A percentile compares a stretch with the other conserved stretches of the same genome.
These are phyloP conservation scores for Aspergillus hortae DNA, from an alignment of 2,329 filamentous ascomycete species.

Conservation along the genomic window DNA sequence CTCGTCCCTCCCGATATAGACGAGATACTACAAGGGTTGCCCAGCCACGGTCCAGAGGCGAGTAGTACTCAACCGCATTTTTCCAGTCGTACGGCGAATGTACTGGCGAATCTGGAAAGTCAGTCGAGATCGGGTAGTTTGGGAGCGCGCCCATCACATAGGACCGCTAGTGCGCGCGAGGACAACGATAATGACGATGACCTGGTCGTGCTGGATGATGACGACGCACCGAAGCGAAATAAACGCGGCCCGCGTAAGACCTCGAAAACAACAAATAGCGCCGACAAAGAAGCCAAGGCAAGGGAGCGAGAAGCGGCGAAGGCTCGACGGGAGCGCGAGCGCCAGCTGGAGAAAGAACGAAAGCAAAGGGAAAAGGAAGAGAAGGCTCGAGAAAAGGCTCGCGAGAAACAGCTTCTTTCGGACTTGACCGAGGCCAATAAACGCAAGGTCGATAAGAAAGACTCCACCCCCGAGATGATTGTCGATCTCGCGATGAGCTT, in stretches of 20 bases:
- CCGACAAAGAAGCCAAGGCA: slow-evolving; percentile 46
- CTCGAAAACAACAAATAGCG: slow-evolving; percentile 37
- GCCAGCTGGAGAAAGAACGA: slow-evolving; percentile 53
- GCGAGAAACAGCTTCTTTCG: slow-evolving; percentile 61
- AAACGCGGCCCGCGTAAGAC: slow-evolving; percentile 38
- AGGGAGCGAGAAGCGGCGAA: slow-evolving; percentile 50
- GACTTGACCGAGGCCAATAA: slow-evolving; percentile 73
- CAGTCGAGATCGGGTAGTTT: slow-evolving; percentile 5
- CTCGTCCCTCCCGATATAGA: slow-evolving; percentile 22
- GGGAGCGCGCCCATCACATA: slow-evolving; percentile 4
- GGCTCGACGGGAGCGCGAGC: slow-evolving; percentile 52
- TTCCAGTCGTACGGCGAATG: slow-evolving; percentile 39
- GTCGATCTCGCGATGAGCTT: slow-evolving; percentile 63
- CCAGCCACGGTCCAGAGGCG: slow-evolving; percentile 12
- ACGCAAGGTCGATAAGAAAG: slow-evolving; percentile 67
- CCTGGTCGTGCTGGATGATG: slow-evolving; percentile 20
- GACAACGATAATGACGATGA: slow-evolving; percentile 4
- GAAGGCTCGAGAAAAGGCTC: slow-evolving; percentile 55
- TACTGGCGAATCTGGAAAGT: slow-evolving; percentile 34
- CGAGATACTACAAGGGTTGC: slow-evolving; percentile 16
- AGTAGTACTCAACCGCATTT: slow-evolving; percentile 21
- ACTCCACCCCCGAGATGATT: slow-evolving; percentile 73
- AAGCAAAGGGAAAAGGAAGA: slow-evolving; percentile 49
- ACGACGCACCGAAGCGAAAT: slow-evolving; percentile 45
- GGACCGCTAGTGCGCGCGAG: slow-evolving; percentile 1